A percentile compares a stretch with the other conserved stretches of the same genome.
These are phyloP conservation scores for Kwoniella botswanensis DNA, from an alignment of 768 basidiomycete species.

Conservation along the genomic window DNA sequence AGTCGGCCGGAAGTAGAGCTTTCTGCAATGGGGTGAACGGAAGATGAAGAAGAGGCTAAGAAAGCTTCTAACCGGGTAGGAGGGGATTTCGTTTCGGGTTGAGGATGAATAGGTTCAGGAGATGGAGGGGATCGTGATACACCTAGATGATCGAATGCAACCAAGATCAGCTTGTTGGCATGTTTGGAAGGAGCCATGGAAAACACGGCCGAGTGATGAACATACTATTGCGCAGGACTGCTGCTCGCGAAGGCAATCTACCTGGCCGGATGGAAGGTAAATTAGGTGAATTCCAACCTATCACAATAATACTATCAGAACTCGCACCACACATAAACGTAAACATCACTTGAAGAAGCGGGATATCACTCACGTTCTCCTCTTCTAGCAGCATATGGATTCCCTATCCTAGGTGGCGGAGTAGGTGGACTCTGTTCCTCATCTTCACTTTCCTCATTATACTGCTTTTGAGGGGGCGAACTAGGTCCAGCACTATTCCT, in stretches of 20 bases:
- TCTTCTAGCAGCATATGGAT: conserved; percentile 34
- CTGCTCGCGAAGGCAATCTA: conserved; percentile 23
- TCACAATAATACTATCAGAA: not conserved
- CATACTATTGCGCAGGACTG: conserved; percentile 36
- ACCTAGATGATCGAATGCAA: not conserved
- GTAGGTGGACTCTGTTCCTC: conserved; percentile 48
- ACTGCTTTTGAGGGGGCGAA: not conserved
- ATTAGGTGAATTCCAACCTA: conserved; percentile 11
- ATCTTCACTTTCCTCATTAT: conserved; percentile 12
- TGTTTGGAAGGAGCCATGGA: not conserved
- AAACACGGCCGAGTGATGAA: not conserved
- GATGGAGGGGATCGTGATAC: conserved; percentile 21
- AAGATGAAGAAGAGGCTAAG: conserved; percentile 29
- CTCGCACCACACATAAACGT: not conserved
- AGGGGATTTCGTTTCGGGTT: not conserved
- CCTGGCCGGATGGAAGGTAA: conserved; percentile 1
- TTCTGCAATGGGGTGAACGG: conserved; percentile 4
- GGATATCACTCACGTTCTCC: conserved; percentile 14
- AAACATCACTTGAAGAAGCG: no score
- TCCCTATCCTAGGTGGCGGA: conserved; percentile 41
- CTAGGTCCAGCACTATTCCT: not conserved
- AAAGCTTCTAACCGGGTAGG: conserved; percentile 34
- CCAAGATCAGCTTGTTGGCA: not conserved
- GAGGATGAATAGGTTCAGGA: conserved; percentile 11
- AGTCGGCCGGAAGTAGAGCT: not conserved